Percentiles rank a stretch among this genome's conserved stretches.
These are phyloP conservation scores for Alloteropsis semialata DNA, from an alignment of 176 grass and related monocot species.

Conservation along the genomic window DNA sequence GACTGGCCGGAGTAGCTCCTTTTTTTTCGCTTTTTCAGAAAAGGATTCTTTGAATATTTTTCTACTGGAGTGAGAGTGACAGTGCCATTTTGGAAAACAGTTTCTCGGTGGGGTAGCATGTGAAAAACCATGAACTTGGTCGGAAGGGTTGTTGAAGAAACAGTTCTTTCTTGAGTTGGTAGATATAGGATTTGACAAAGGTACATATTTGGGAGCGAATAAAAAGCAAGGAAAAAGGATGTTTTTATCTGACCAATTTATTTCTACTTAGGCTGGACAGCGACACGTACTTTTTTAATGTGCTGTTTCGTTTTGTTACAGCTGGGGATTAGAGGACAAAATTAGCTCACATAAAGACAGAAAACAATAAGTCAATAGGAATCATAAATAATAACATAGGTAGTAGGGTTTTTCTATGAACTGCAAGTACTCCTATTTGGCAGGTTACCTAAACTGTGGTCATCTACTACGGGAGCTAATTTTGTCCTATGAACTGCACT, in stretches of 20 bases:
- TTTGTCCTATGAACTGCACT: no score
- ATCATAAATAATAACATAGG: not conserved
- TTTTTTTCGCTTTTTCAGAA: not conserved
- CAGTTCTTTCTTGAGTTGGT: not conserved
- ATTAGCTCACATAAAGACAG: not conserved
- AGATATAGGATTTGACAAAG: not conserved
- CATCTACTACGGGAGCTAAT: not conserved
- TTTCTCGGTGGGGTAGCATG: not conserved
- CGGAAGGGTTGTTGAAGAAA: not conserved
- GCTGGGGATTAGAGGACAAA: not conserved
- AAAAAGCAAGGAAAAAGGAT: not conserved
- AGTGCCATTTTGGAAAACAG: not conserved
- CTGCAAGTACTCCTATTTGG: no score
- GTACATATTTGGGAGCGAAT: not conserved
- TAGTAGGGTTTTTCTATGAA: not conserved
- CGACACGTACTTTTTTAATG: no score
- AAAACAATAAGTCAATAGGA: not conserved
- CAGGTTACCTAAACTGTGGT: no score
- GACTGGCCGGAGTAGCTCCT: not conserved
- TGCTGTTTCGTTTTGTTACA: no score
- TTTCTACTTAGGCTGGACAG: constrained; percentile 7
- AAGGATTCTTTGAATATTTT: not conserved
- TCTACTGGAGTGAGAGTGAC: not conserved
- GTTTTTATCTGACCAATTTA: constrained; percentile 19
- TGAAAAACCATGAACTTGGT: not conserved